A percentile compares a stretch with the other conserved stretches of the same genome.
phyloP scores from a whole-genome alignment of 2,329 filamentous ascomycete genomes.

The Aspergillus calidoustus region DNA sequence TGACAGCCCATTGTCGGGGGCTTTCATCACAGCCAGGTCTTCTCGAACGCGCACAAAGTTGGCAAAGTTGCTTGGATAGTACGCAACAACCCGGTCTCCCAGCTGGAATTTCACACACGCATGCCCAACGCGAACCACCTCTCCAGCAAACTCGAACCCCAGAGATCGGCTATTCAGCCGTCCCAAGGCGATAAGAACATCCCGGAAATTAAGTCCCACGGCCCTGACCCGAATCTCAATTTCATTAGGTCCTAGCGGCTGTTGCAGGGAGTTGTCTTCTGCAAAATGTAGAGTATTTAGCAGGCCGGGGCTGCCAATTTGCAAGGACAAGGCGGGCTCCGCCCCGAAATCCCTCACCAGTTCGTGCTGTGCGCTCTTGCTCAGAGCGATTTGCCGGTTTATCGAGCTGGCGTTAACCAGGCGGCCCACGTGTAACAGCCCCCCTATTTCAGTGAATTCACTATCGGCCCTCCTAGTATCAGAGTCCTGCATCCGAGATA shows the following conservation, averaged over 20 bases:
- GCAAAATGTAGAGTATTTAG: neutral
- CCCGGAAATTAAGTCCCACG: constrained; percentile 5
- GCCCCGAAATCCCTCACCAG: neutral
- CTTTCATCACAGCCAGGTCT: neutral
- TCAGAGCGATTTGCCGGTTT: neutral
- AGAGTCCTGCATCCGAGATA: neutral
- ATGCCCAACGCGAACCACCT: neutral
- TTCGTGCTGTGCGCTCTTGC: neutral
- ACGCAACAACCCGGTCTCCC: constrained; percentile 1
- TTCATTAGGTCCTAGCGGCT: neutral
- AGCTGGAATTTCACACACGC: neutral
- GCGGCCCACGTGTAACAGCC: neutral
- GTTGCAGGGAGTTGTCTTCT: neutral
- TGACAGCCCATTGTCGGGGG: neutral
- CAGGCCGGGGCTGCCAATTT: neutral
- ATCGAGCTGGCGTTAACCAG: neutral
- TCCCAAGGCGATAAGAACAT: constrained; percentile 8
- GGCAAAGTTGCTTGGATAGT: neutral
- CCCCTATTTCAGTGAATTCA: neutral
- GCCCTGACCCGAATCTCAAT: constrained; percentile 3
- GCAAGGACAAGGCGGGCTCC: neutral
- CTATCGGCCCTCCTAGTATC: neutral
- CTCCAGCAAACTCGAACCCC: constrained; percentile 3
- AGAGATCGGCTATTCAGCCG: neutral
- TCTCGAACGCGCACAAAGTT: neutral